Evolutionary conservation across 768 basidiomycete species (phyloP).

Genomic region (Mycena leptocephala): DNA sequence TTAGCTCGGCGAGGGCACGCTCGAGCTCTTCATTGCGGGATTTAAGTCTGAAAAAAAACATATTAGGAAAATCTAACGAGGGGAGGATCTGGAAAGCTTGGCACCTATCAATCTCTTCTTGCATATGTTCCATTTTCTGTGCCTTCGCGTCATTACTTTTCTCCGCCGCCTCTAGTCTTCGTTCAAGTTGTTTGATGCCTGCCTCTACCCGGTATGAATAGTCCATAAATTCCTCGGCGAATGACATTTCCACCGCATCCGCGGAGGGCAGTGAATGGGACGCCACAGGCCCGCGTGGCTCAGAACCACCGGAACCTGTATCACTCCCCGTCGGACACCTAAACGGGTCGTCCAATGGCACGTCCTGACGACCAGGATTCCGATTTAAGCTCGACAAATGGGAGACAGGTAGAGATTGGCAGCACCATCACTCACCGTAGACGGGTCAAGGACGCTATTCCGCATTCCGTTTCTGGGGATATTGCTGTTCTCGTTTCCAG

Average conservation of each 20-base stretch:
- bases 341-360: slow-evolving; percentile 24
- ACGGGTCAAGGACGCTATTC: background rate
- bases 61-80: background rate
- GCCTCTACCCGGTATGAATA: background rate
- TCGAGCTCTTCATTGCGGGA: slow-evolving; percentile 18
- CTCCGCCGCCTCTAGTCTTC: slow-evolving; percentile 53
- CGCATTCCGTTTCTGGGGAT: background rate
- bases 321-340: slow-evolving; percentile 31
- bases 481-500: background rate
- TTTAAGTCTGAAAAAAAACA: slow-evolving; percentile 10
- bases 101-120: slow-evolving; percentile 43
- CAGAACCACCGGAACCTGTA: slow-evolving; percentile 34
- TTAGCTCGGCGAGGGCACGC: background rate
- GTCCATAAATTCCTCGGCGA: background rate
- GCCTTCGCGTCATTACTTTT: slow-evolving; percentile 53
- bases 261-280: slow-evolving; percentile 10
- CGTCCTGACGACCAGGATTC: slow-evolving; percentile 28
- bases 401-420: background rate
- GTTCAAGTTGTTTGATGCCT: slow-evolving; percentile 55
- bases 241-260: background rate
- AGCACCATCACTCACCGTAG: slow-evolving; percentile 13
- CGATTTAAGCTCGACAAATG: slow-evolving; percentile 22
- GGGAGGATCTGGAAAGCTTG: background rate
- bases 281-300: slow-evolving; percentile 32
- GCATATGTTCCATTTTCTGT: slow-evolving; percentile 47